Evolutionary conservation across 441 rosid species (phyloP), one percentile per base, ranked within the genome.

Genomic region (Euphorbia schlechtendalii): DNA sequence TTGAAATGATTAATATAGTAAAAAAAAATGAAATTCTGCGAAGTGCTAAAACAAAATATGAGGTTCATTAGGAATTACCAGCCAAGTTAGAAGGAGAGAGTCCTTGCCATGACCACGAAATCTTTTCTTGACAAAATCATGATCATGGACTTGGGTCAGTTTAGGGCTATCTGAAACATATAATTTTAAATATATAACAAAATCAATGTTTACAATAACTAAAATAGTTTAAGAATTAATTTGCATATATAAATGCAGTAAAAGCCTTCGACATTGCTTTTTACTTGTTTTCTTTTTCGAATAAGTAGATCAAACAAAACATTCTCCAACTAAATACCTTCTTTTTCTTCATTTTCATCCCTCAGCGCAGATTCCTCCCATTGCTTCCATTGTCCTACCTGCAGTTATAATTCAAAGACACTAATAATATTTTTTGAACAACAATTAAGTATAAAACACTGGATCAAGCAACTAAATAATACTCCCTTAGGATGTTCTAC

Each of bases 381-480:
- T 2, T 45, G 73, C 74, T 66, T 84, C 96, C 97, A 88, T 75
- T 83, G 86, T 49, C 76, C 84, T 69, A 88, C 82, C 96, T 90
- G 64, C 70, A 64, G 48, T 20, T 3, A 6, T 32, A 49, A 38
- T 38, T 43, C 17, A 43, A 12, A 12, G n/a, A 12, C 49, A 43
- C 3, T 14, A 43, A 43, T 43, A 13, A 14, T 14, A 46, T 46
- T 46, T 14, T 14, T 45, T 45, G 15, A 38, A 38, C 34, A 14
- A 14, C 8, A 11, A 25, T 32, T 6, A 32, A 32, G 6, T 32
- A 32, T 6, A 32, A 32, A 32, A 25, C 22, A 32, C 3, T 32
- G 34, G 34, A 6, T 32, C 6, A 32, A 32, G 3, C 3, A 32
- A 32, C 34, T 32, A 3, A 32, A 32, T 32, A 32, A 32, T 32